A percentile compares a stretch with the other conserved stretches of the same genome.
Evolutionary conservation across 495 filamentous ascomycete species (phyloP).

Genomic region (Talaromyces ruber): DNA sequence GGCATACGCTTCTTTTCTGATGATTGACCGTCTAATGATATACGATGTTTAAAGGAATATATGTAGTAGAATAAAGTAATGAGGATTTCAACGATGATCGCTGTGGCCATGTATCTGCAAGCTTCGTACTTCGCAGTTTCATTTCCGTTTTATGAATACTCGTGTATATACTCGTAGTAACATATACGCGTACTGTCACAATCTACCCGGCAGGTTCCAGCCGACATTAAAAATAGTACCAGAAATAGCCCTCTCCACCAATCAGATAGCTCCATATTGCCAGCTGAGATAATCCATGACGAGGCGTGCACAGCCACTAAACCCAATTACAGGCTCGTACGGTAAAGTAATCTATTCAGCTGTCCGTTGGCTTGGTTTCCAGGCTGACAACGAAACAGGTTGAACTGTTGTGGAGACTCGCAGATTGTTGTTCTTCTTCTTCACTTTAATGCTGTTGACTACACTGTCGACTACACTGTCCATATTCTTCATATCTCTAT

Average conservation of each 20-base stretch:
- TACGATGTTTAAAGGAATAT: background rate
- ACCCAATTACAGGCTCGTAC: background rate
- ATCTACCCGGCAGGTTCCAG: background rate
- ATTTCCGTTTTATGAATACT: background rate
- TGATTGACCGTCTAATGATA: background rate
- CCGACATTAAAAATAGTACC: background rate
- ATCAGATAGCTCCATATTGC: background rate
- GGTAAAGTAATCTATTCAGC: background rate
- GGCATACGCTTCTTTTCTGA: background rate
- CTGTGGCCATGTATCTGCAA: background rate
- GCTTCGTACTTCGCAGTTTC: background rate
- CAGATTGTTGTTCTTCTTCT: background rate
- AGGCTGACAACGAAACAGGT: background rate
- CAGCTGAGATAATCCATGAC: background rate
- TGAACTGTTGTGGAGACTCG: background rate
- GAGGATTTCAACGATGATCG: background rate
- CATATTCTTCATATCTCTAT: background rate
- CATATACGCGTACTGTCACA: background rate
- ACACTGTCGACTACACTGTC: background rate
- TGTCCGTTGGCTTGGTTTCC: background rate
- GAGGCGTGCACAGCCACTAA: slow-evolving; percentile 1
- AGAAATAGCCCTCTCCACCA: background rate
- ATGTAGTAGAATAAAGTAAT: background rate
- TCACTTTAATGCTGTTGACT: background rate
- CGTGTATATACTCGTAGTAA: too few species aligned